Evolutionary conservation across 2,329 filamentous ascomycete genomes (phyloP), one percentile per base, ranked within the genome.

Genomic region (Aspergillus tanneri): DNA sequence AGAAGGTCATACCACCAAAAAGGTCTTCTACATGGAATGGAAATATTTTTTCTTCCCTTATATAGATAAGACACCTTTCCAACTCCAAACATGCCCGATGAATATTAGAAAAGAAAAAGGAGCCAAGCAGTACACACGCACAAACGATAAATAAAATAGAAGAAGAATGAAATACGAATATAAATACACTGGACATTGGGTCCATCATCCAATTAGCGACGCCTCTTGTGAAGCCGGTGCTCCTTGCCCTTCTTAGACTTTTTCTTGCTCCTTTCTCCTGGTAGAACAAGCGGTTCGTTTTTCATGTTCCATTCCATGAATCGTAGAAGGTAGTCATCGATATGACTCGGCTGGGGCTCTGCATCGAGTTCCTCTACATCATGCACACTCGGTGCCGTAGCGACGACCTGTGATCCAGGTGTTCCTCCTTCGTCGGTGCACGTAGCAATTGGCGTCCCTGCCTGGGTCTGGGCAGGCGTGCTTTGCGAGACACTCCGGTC

Each of bases 321-420:
- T 27, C 74, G 72, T 42, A 93, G 72, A 78, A 93, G 85, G 64
- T 87, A 90, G 43, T 90, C 84, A 63, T 92, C 88, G 47, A 90
- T 81, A 32, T 81, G 83, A 43, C 73, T 72, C 49, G 86, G 77
- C 37, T 75, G 70, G 14, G 72, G 71, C 22, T 75, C 73, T 14
- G 67, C 67, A 5, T 68, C 71, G 12, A 57, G 59, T 18, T 58
- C 60, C 39, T 65, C 62, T 10, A 45, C 55, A 12, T 46, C 55
- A 32, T 55, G 58, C 24, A 55, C 58, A 18, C 56, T 54, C 8
- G 52, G 22, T 53, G 52, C 3, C 50, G 35, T 24, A n/a, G n/a
- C 52, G 45, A 21, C 49, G 47, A 23, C 11, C n/a, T 35, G 46
- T 19, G 42, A 14, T 22, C 46, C 49, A 27, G 49, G 50, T 11